Base-by-base conservation (phyloP, 2,329 filamentous ascomycete species). In the Epichloe uncinata region DNA sequence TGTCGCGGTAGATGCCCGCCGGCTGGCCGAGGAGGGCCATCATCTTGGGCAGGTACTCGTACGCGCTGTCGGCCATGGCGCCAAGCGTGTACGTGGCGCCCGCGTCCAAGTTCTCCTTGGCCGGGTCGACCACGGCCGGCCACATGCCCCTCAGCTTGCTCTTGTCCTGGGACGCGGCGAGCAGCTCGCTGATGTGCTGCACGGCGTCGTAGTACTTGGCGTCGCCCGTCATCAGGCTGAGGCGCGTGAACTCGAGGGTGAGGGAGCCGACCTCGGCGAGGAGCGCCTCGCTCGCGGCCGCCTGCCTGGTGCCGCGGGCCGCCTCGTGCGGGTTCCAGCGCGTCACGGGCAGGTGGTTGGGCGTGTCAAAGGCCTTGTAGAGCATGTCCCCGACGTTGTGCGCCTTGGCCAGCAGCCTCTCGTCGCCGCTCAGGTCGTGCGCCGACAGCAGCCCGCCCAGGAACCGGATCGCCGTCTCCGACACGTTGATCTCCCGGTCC, bases 121-220 rank as follows among this genome's bases (percentile, higher is more conserved):
- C 70, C 69, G 65, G 74, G 62, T 89, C 77, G 46, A 91, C 66
- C 46, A 71, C 69, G 18, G 76, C 72, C 1, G 85, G 85, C 84
- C 83, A 93, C 68, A 91, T 72, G 2, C 87, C 86, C 0, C 84
- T 85, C 5, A 90, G 64, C 41, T 69, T 72, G 1, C 84, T 88
- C n/a, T 70, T 65, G 57, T 78, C 77, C 66, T 91, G 86, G 55
- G 77, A 75, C 26, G 72, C 69, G 51, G 84, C 76, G 38, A 91
- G 72, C 16, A 81, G 73, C 51, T 84, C 74, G 20, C 79, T 85
- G 51, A 91, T 79, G 35, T 81, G 75, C 51, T 81, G 79, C 49
- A 87, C 74, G 5, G 84, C 85, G 61, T 89, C 85, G 62, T 82
- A 86, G 66, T 85, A 89, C 59, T 82, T 86, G 38, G 75, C 65